A percentile compares a stretch with the other conserved stretches of the same genome.
Evolutionary conservation across 2,329 filamentous ascomycete species (phyloP).

Genomic region (Penicillium griseofulvum): DNA sequence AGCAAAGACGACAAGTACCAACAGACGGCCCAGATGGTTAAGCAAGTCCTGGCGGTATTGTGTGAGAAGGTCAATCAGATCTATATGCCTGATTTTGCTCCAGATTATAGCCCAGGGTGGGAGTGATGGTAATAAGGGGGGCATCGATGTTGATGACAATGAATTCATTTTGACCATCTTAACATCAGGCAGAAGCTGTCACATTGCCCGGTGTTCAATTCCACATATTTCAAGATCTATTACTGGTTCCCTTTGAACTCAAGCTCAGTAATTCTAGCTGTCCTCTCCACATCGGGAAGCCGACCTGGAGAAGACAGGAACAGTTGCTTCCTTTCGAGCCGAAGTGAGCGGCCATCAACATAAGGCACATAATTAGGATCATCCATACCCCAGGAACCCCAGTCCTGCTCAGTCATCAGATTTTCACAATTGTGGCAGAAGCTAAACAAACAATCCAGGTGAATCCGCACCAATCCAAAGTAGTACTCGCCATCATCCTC

Average conservation of each 20-base stretch:
- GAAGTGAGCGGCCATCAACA: slow-evolving; percentile 3
- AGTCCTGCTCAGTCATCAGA: slow-evolving; percentile 1
- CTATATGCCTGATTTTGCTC: too few relatives aligned
- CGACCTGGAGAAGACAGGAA: neutral
- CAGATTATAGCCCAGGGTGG: too few relatives aligned
- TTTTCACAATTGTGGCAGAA: slow-evolving; percentile 9
- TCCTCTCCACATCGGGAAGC: neutral
- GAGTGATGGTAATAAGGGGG: too few relatives aligned
- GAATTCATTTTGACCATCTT: too few relatives aligned
- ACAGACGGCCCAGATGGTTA: too few relatives aligned
- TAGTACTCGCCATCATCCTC: slow-evolving; percentile 6
- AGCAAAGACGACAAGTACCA: too few relatives aligned
- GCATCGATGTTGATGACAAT: too few relatives aligned
- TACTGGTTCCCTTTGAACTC: neutral
- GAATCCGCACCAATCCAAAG: slow-evolving; percentile 7
- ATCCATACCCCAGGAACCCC: slow-evolving; percentile 11
- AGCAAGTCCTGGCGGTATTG: too few relatives aligned
- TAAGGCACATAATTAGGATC: neutral
- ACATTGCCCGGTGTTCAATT: neutral
- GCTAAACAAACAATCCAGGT: slow-evolving; percentile 1
- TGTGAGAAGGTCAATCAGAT: too few relatives aligned
- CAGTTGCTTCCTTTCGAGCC: neutral
- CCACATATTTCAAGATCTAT: neutral
- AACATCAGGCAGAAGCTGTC: neutral
- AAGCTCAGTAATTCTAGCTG: neutral